Evolutionary conservation across 768 basidiomycete genomes (phyloP).

Genomic region (Leucocoprinus leucothites): DNA sequence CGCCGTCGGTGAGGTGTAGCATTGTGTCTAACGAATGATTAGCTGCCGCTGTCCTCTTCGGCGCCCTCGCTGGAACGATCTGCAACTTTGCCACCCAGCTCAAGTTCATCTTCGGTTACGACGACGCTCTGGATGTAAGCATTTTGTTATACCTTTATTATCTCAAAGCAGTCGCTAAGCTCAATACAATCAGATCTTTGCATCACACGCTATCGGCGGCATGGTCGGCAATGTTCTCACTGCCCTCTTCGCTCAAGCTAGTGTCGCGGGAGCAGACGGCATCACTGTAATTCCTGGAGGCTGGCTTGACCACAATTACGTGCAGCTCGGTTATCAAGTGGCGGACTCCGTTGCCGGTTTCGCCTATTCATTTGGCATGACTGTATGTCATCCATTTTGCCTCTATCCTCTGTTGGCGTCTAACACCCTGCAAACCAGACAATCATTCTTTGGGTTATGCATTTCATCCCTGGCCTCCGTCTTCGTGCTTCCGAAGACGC

Average conservation of each 20-base stretch:
- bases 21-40: not conserved
- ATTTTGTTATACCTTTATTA: not conserved
- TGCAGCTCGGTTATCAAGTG: constrained; percentile 84
- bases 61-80: constrained; percentile 74
- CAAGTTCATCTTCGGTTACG: constrained; percentile 76
- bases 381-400: constrained; percentile 21
- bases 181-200: constrained; percentile 70
- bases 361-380: constrained; percentile 72
- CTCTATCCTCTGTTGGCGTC: not conserved
- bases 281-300: constrained; percentile 65
- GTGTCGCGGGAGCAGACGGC: constrained; percentile 81
- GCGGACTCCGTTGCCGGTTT: constrained; percentile 70
- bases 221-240: constrained; percentile 82
- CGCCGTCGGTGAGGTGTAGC: not conserved
- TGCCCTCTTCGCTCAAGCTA: constrained; percentile 81
- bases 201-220: constrained; percentile 78
- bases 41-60: constrained; percentile 84
- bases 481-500: constrained; percentile 64
- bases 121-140: constrained; percentile 78
- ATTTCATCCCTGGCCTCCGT: constrained; percentile 76
- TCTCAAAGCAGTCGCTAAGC: not conserved
- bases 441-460: constrained; percentile 85
- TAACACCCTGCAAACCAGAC: constrained; percentile 38
- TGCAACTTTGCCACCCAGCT: constrained; percentile 98
- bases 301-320: constrained; percentile 81